phyloP scores from a whole-genome alignment of 495 filamentous ascomycete genomes.

The Daldinia bambusicola region DNA sequence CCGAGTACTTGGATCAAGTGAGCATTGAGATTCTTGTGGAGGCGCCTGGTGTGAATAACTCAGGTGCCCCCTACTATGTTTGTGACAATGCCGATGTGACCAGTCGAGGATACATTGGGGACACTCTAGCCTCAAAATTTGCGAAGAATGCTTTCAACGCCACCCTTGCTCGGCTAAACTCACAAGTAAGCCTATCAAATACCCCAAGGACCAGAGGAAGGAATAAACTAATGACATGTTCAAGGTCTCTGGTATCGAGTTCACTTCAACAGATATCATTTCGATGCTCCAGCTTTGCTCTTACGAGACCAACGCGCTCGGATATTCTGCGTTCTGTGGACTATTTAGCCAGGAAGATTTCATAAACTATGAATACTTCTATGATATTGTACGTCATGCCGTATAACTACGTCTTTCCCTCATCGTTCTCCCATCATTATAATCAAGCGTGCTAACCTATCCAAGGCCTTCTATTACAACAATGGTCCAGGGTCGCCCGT shows the following conservation, averaged over 20 bases:
- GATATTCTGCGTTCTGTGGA: conserved; percentile 46
- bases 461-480: conserved; percentile 50
- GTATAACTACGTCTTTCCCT: conserved; percentile 8
- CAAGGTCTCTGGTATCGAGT: conserved; percentile 45
- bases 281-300: conserved; percentile 49
- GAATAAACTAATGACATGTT: conserved; percentile 5
- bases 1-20: conserved; percentile 50
- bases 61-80: conserved; percentile 47
- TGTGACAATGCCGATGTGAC: conserved; percentile 50
- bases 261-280: conserved; percentile 38
- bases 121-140: conserved; percentile 39
- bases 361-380: conserved; percentile 48
- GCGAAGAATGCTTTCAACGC: conserved; percentile 40
- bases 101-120: conserved; percentile 47
- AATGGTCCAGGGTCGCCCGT: conserved; percentile 52
- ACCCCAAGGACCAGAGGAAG: neutral
- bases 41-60: conserved; percentile 44
- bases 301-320: conserved; percentile 45
- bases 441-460: conserved; percentile 16
- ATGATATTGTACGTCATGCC: conserved; percentile 42
- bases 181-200: conserved; percentile 34
- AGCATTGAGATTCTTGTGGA: conserved; percentile 54
- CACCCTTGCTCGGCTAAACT: conserved; percentile 44
- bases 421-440: neutral
- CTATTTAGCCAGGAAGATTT: conserved; percentile 53